phyloP scores from a whole-genome alignment of 441 rosid genomes.

The Dalechampia spathulata region DNA sequence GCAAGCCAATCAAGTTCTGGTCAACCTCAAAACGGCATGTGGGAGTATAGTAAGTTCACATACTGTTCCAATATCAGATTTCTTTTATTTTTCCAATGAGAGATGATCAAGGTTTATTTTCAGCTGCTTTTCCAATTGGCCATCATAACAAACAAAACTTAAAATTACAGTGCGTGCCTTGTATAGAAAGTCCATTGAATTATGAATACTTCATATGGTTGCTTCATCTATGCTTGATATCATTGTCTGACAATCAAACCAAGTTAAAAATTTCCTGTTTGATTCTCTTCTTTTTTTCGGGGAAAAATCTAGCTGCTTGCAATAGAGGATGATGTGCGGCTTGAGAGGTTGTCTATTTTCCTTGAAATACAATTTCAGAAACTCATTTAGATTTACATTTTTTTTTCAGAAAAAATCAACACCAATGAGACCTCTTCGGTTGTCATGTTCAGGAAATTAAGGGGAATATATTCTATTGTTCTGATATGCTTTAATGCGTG shows the following conservation, averaged over 20 bases:
- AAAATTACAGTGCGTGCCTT: too few relatives aligned
- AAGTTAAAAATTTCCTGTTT: neutral
- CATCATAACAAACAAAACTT: too few relatives aligned
- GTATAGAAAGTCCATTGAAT: too few relatives aligned
- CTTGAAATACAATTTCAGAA: too few relatives aligned
- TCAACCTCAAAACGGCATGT: slow-evolving; percentile 33
- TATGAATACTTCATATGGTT: too few relatives aligned
- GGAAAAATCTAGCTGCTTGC: too few relatives aligned
- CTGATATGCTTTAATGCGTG: neutral
- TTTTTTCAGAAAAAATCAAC: too few relatives aligned
- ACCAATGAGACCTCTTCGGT: neutral
- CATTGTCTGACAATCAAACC: neutral
- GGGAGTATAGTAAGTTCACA: slow-evolving; percentile 39
- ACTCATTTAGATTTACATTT: too few relatives aligned
- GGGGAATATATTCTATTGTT: neutral
- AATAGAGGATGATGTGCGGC: too few relatives aligned
- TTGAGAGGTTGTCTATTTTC: too few relatives aligned
- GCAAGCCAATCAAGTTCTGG: slow-evolving; percentile 39
- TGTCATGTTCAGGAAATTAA: neutral
- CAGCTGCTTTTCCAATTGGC: too few relatives aligned
- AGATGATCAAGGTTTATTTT: neutral
- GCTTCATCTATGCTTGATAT: neutral
- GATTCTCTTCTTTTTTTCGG: neutral
- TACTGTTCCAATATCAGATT: neutral
- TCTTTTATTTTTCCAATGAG: neutral